Evolutionary conservation across 208 protist species (phyloP).

Genomic region (Crithidia fasciculata): DNA sequence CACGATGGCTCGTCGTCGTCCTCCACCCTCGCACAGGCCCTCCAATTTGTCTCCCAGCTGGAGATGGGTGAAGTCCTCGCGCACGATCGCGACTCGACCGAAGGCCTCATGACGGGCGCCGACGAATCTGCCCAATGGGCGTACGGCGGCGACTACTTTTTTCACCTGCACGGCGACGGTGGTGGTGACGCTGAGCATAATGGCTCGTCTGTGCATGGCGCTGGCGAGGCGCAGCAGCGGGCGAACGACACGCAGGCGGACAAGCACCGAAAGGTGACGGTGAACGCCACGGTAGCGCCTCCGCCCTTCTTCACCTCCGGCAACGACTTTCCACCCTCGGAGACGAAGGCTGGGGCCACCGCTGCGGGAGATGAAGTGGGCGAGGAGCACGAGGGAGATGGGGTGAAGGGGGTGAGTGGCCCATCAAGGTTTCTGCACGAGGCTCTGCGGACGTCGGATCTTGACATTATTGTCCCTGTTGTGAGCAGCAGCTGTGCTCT

Average conservation of each 20-base stretch:
- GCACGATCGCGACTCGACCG: constrained; percentile 55
- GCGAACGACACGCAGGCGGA: constrained; percentile 11
- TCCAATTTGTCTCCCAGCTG: constrained; percentile 28
- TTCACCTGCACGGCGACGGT: constrained; percentile 40
- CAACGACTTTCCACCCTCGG: constrained; percentile 59
- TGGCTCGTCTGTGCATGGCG: constrained; percentile 3
- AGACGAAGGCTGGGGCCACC: neutral
- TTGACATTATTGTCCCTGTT: constrained; percentile 80
- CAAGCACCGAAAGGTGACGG: constrained; percentile 21
- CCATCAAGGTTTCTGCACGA: constrained; percentile 21
- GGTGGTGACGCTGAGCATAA: constrained; percentile 7
- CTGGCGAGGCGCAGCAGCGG: neutral
- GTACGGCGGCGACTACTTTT: constrained; percentile 75
- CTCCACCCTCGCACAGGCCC: constrained; percentile 23
- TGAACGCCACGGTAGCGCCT: constrained; percentile 39
- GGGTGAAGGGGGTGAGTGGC: neutral
- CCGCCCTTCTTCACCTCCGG: constrained; percentile 74
- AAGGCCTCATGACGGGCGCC: constrained; percentile 51
- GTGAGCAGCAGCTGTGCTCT: constrained; percentile 57
- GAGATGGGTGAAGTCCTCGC: constrained; percentile 48
- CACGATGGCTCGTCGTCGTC: neutral
- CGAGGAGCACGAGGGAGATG: constrained; percentile 14
- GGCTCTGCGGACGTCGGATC: constrained; percentile 30
- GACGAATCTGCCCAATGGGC: constrained; percentile 59
- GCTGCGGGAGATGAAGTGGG: neutral